Evolutionary conservation across 345 rosid species (phyloP).

Genomic region (Eucalyptus victrix): DNA sequence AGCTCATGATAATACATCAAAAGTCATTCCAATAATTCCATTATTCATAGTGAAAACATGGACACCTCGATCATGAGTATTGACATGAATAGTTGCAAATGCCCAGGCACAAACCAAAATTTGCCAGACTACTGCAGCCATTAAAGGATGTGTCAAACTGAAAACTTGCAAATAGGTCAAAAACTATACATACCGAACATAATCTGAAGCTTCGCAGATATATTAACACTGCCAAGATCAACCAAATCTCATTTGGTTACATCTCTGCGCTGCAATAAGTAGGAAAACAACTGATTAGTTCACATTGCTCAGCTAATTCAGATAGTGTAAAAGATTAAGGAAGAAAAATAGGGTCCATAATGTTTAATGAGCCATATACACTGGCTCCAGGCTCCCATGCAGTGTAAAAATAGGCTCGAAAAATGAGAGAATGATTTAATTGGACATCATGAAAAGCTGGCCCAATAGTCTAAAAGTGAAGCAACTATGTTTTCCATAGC

Average conservation of each 20-base stretch:
- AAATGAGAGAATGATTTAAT: neutral
- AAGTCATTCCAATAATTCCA: neutral
- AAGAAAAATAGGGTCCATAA: neutral
- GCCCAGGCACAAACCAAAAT: neutral
- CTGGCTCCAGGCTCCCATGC: neutral
- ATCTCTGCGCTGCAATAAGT: slow-evolving; percentile 7
- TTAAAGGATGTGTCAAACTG: neutral
- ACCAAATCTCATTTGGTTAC: slow-evolving; percentile 3
- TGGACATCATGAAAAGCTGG: neutral
- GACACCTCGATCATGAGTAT: neutral
- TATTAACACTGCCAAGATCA: neutral
- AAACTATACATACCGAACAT: neutral
- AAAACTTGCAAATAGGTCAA: neutral
- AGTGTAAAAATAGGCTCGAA: neutral
- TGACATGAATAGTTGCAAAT: neutral
- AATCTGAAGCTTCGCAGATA: neutral
- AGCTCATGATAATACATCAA: neutral
- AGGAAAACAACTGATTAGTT: neutral
- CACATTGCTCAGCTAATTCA: neutral
- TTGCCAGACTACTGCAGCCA: neutral
- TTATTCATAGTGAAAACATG: neutral
- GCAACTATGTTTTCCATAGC: neutral
- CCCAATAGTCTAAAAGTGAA: neutral
- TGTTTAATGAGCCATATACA: neutral
- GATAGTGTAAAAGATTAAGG: neutral